Evolutionary conservation across 2,329 filamentous ascomycete genomes (phyloP), one percentile per base, ranked within the genome.

Genomic region (Trichoderma koningii): DNA sequence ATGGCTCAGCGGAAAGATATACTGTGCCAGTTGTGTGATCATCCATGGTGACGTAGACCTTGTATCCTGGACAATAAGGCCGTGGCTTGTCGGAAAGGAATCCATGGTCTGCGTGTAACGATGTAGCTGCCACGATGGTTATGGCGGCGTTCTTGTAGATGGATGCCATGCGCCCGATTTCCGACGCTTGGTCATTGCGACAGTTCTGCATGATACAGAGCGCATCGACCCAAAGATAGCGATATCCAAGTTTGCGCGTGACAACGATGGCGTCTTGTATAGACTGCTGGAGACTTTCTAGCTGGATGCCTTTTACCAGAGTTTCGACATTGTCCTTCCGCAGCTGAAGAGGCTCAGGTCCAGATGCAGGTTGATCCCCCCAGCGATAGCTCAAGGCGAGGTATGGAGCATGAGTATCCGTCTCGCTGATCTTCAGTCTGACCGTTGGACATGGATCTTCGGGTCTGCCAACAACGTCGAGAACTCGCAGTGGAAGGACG

Each of bases 81-180:
- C 15, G 30, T 28, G 1, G 23, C 15, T 28, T 28, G 5, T 42
- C 21, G 3, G 47, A 15, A 2, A 61, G 21, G n/a, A 61, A 61
- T 3, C 57, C 57, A 30, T 61, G 30, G 6, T 21, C 34, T 10
- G 57, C 57, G 15, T 50, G 28, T 21, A 28, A 34, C 2, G 57
- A 51, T 1, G 47, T 28, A 41, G 57, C 41, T 19, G 57, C 57
- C 23, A 47, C 57, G 10, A 61, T 61, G 10, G 57, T 61, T 28
- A 51, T n/a, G 3, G 57, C 6, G 17, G 57, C 57, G 17, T 61
- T 61, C 21, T 61, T 61, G 47, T 61, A 61, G 17, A 61, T 61
- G 5, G 57, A 30, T 1, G 57, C 34, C 57, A 61, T 61, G 3
- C 47, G 30, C 10, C 45, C 28, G 30, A 61, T 61, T 26, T 61